Evolutionary conservation across 176 grass and related monocot genomes (phyloP), one percentile per base, ranked within the genome.

Genomic region (Zizania latifolia): DNA sequence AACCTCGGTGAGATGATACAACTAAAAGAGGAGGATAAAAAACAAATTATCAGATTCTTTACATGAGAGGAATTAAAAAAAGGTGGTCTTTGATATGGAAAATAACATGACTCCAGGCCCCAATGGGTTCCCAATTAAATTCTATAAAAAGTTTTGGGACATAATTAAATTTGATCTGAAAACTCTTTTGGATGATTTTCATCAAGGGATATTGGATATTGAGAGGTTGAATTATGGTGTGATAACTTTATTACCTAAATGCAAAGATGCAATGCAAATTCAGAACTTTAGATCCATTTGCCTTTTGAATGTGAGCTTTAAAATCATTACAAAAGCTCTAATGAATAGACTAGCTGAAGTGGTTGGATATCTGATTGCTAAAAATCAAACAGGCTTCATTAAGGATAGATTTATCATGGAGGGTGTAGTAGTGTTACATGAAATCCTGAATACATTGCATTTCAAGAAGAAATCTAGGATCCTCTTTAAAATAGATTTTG

Each of bases 131-230:
- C 26, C 28, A 0, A 8, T 17, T 19, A 31, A 62, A 2, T 62
- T 62, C 0, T 62, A 10, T n/a, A 12, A n/a, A n/a, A n/a, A n/a
- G n/a, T n/a, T n/a, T n/a, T n/a, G n/a, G n/a, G n/a, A n/a, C n/a
- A n/a, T n/a, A 62, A 16, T 68, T 0, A 29, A 44, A 7, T 0
- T 23, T 0, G 64, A 67, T 6, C 0, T 67, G 0, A 3, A 27
- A 0, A 0, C 0, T 0, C 0, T 43, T 0, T 27, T 68, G 1
- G 1, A 28, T 8, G 36, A 68, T 1, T 68, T 68, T 1, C 22
- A 68, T 9, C 0, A 2, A 0, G 12, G 17, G 0, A 26, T 0
- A 0, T 3, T 68, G 0, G 1, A 15, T 1, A 9, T 43, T 1
- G 0, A 10, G 0, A 68, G 64, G 24, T 3, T 68, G 0, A 68